Conservation (phyloP, 2,329 filamentous ascomycete genomes). For the Phyllosticta ampelicida region DNA sequence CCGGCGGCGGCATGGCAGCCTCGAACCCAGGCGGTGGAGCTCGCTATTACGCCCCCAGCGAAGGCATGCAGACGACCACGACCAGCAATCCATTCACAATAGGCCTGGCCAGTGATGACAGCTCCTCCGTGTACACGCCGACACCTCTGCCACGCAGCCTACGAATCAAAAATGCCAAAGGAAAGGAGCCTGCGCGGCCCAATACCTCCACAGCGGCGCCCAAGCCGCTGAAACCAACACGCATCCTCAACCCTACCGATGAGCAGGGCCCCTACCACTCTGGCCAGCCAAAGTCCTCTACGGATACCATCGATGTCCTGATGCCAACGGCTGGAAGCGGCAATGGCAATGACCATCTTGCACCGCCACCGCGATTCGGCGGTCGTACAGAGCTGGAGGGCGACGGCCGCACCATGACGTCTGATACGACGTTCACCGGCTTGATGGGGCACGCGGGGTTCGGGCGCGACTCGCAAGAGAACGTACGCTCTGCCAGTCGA, state of each 20-base stretch:
- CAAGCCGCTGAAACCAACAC: slow-evolving; percentile 4
- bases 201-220: slow-evolving; percentile 1
- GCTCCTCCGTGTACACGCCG: slow-evolving; percentile 5
- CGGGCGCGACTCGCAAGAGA: background rate
- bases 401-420: slow-evolving; percentile 17
- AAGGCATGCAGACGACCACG: background rate
- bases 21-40: background rate
- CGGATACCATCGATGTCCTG: slow-evolving; percentile 36
- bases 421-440: slow-evolving; percentile 30
- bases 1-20: slow-evolving; percentile 7
- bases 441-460: slow-evolving; percentile 34
- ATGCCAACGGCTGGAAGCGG: slow-evolving; percentile 23
- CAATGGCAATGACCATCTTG: slow-evolving; percentile 3
- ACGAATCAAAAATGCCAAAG: background rate
- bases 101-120: background rate
- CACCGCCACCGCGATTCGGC: background rate
- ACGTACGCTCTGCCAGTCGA: background rate
- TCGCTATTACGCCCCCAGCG: background rate
- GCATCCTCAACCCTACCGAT: background rate
- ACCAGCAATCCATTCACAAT: slow-evolving; percentile 2
- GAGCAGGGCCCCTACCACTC: slow-evolving; percentile 13
- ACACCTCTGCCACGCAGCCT: slow-evolving; percentile 3
- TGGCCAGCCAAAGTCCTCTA: slow-evolving; percentile 22
- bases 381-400: background rate
- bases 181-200: background rate